Base-by-base conservation (phyloP, 805 yeast species). In the Metschnikowia gelsemii region DNA sequence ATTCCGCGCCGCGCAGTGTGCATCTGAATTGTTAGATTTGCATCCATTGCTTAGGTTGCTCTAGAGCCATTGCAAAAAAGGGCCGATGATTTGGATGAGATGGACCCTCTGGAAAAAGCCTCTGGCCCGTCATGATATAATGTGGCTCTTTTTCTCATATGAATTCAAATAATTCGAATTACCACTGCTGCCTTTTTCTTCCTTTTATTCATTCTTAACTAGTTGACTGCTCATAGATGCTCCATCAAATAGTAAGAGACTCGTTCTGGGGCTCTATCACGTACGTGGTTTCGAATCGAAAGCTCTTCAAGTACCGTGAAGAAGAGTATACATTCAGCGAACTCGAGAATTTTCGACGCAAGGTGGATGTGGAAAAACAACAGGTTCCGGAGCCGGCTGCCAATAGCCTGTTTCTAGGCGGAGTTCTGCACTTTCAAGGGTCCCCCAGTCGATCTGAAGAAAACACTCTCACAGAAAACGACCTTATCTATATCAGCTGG, bases 311-410 rank as follows among this genome's bases (percentile, higher is more conserved):
- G 9, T 57, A 59, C 33, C 45, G 46, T 7, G 69, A 67, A 45
- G 71, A 67, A 32, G 33, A 36, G 8, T 42, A 51, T 11, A 63
- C 53, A 22, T 64, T 59, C 41, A 50, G 56, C 4, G 50, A 64
- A 3, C 68, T 69, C 4, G 62, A 57, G 18, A 64, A 59, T 37
- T 67, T 41, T 24, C 30, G 19, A 17, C 35, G 25, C 5, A 30
- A 35, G 7, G 36, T 35, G 8, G 32, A 41, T 2, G 21, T 33
- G 11, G 38, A 35, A 12, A 29, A 64, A 37, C 36, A 31, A n/a
- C 26, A 41, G n/a, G 40, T 35, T 8, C 36, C 37, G 2, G 40
- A 31, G 12, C 44, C 40, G 8, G 40, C 28, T 14, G 26, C 31
- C 3, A 35, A 35, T 22, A 20, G 17, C 3, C 33, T 16, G 8